Evolutionary conservation across 176 grass and related monocot genomes (phyloP), one percentile per base, ranked within the genome.

Genomic region (Carex parvula): DNA sequence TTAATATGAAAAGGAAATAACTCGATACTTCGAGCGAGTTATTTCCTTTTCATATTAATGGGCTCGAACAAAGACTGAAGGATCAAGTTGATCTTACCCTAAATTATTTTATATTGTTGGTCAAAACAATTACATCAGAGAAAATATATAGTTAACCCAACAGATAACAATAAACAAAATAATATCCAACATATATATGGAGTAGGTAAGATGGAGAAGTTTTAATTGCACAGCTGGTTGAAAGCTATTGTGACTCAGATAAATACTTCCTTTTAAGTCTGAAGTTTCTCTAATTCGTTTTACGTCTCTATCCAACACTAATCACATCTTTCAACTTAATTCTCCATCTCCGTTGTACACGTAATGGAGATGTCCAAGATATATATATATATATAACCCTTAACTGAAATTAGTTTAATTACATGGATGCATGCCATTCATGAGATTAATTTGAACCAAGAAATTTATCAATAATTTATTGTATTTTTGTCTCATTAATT

Each of bases 191-290:
- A 24, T 24, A 24, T 0, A 67, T 44, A 68, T 81, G 85, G 48
- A 80, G 72, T 81, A 80, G 85, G 85, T 86, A 58, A 86, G 85
- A 81, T 86, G 85, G 33, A 15, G 55, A 44, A 69, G 15, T 65
- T 81, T 26, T 26, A 0, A 24, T 85, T 85, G 33, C 60, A 32
- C 30, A 66, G 58, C 20, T 7, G 33, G 20, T 14, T 82, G 80
- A 82, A 82, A 82, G 80, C 80, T 82, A 82, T 30, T 64, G 52
- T 46, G 62, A 61, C 80, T 82, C 59, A 3, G 84, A 85, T 65
- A 54, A 29, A 20, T 48, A 78, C 69, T 85, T 16, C 54, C 29
- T 77, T 61, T 61, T 62, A 63, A 52, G 70, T 61, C 35, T 85
- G 29, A 24, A 85, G 26, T 63, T 77, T 50, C 24, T 78, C 33